Percentiles rank a stretch among this genome's conserved stretches.
Conservation (phyloP, 495 filamentous ascomycete genomes). For the Podospora bellae-mahoneyi region DNA sequence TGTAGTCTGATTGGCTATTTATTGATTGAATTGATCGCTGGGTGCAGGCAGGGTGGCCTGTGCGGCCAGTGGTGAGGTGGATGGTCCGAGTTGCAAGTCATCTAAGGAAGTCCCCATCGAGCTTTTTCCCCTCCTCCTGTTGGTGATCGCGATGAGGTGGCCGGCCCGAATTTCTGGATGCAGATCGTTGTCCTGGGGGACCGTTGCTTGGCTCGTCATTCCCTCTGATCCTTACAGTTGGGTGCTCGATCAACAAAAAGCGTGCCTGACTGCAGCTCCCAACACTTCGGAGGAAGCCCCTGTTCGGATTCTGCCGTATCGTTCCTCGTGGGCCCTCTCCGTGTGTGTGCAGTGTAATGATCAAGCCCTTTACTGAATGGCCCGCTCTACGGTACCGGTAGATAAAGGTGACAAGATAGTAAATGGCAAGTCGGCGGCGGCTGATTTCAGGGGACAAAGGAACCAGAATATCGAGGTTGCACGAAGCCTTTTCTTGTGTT, state of each 20-base stretch:
- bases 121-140: neutral
- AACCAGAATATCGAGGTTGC: conserved; percentile 9
- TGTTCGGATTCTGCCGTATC: neutral
- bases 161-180: neutral
- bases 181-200: neutral
- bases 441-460: neutral
- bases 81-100: no score
- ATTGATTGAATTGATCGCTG: no score
- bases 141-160: neutral
- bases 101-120: neutral
- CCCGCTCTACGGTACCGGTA: neutral
- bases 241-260: neutral
- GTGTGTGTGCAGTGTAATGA: neutral
- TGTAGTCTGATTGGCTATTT: no score
- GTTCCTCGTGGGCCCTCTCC: neutral
- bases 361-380: neutral
- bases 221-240: neutral
- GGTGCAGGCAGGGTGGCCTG: no score
- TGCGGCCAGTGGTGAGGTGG: no score
- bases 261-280: neutral
- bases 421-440: no score
- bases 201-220: neutral
- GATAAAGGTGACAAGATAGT: neutral
- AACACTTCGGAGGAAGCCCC: neutral
- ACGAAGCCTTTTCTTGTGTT: neutral